Base-by-base conservation (phyloP, 2,329 filamentous ascomycete genomes). In the Alternaria ethzedia region DNA sequence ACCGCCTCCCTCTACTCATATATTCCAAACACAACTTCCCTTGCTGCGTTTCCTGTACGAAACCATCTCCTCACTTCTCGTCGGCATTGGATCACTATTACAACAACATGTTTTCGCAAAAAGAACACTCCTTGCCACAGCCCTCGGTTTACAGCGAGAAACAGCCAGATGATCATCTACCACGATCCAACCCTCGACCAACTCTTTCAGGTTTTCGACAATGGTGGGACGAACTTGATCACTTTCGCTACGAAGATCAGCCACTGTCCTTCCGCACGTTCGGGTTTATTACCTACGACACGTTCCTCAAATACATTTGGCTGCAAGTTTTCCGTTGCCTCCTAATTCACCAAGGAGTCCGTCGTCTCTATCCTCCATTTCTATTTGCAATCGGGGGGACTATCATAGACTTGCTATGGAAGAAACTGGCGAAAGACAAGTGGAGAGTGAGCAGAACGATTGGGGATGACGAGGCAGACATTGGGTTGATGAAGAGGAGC, bases 271-370 rank as follows among this genome's bases (percentile, higher is more conserved):
- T 36, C 15, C 32, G 32, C 32, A 36, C 32, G 15, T n/a, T 36
- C 13, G 32, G 32, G 8, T 36, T 36, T 36, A 36, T 15, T 1
- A 9, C 7, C 32, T n/a, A 36, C 32, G 32, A 15, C 32, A n/a
- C 15, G 32, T 4, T 36, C 32, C 15, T 36, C 32, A 36, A 0
- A 36, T 36, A 5, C 15, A n/a, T 36, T 9, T 1, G 0, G 4
- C 32, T 36, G 32, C 32, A 36, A 0, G 2, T 36, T 36, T n/a
- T 36, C 8, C 32, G 32, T 2, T n/a, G 0, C 0, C 32, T 36
- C 15, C 32, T 0, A 15, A 0, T 0, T 0, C 32, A 36, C 32
- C 0, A 36, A 36, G 32, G 0, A 1, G 32, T 36, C 13, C 32
- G 32, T 36, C 32, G 32, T 36, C 32, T 36, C 0, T 36, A 36